Percentiles rank a stretch among this genome's conserved stretches.
These are phyloP conservation scores for Aegilops sharonensis DNA, from an alignment of 176 grass and related monocot species.

Conservation along the genomic window DNA sequence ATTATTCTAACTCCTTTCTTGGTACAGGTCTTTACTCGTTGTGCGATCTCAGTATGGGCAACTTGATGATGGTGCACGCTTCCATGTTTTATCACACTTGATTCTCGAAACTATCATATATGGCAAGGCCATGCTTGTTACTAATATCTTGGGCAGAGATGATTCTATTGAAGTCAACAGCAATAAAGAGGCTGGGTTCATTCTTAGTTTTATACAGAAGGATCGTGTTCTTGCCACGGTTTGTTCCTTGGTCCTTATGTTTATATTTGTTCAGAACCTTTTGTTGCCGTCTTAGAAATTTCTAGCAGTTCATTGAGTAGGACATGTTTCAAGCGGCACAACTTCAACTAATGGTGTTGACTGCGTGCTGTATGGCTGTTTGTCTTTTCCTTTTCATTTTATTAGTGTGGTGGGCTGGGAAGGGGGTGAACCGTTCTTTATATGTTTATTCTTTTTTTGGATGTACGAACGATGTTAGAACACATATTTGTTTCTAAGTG, in stretches of 20 bases:
- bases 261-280: conserved; percentile 18
- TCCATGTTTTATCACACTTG: conserved; percentile 77
- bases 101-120: conserved; percentile 90
- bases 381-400: conserved; percentile 2
- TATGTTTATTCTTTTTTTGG: background rate
- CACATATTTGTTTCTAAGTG: background rate
- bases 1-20: conserved; percentile 28
- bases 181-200: conserved; percentile 79
- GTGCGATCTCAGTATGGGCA: conserved; percentile 72
- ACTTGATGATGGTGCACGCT: conserved; percentile 89
- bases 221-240: conserved; percentile 84
- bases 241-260: conserved; percentile 36
- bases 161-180: conserved; percentile 64
- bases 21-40: conserved; percentile 74
- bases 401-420: background rate
- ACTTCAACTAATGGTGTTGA: background rate
- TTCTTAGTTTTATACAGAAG: conserved; percentile 88
- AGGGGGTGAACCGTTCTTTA: background rate
- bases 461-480: conserved; percentile 22
- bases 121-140: conserved; percentile 80
- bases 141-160: conserved; percentile 69
- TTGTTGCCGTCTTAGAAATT: background rate
- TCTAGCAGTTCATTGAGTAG: conserved; percentile 1
- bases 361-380: background rate
- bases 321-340: conserved; percentile 10